Conservation (phyloP, 1,284 basidiomycete species). For the Microbotryum silenes-acaulis region DNA sequence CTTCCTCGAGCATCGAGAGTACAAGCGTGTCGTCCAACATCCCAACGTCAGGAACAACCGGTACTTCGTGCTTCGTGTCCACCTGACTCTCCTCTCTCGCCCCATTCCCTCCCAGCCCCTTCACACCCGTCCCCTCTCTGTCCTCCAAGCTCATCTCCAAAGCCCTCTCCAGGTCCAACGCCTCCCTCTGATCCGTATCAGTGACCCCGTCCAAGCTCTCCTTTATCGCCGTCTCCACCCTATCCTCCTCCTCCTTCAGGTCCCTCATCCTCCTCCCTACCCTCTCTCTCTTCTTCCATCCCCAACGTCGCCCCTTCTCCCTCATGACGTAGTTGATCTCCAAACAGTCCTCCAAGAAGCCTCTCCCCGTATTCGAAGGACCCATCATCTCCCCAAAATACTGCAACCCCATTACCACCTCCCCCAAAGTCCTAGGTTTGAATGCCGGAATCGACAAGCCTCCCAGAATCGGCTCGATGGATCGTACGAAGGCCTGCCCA, state of each 20-base stretch:
- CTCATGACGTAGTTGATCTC: constrained; percentile 23
- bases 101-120: not conserved
- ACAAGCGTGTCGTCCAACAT: not conserved
- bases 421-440: not conserved
- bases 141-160: not conserved
- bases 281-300: constrained; percentile 1
- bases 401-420: constrained; percentile 9
- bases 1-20: not conserved
- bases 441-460: not conserved
- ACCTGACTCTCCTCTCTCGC: not conserved
- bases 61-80: constrained; percentile 2
- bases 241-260: constrained; percentile 5
- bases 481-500: constrained; percentile 16
- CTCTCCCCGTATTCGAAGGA: not conserved
- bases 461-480: constrained; percentile 17
- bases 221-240: constrained; percentile 10
- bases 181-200: not conserved
- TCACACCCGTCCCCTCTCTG: not conserved
- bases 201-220: constrained; percentile 9
- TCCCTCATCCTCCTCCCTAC: not conserved
- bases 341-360: constrained; percentile 7
- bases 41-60: constrained; percentile 13
- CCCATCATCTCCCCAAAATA: constrained; percentile 2
- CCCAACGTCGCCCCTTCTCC: not conserved
- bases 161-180: not conserved